These are phyloP conservation scores for Trypanosoma congolense DNA, from an alignment of 208 protist species.

Conservation along the genomic window DNA sequence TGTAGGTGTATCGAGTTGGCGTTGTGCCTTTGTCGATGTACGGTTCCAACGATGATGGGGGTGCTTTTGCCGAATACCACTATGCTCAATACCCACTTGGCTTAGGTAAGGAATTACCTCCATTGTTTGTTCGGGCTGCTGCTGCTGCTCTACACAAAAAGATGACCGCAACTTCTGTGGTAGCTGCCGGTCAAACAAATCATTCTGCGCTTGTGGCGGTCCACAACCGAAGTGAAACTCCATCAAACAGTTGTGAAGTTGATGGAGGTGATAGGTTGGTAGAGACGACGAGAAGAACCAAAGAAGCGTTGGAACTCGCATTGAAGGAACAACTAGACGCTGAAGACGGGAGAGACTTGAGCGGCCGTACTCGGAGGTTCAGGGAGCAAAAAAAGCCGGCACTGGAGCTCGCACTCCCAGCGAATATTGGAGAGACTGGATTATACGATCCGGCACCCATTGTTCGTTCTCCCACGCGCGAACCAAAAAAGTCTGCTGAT, in stretches of 20 bases:
- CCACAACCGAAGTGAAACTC: not conserved
- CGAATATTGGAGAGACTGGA: slow-evolving; percentile 3
- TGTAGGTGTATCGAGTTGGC: slow-evolving; percentile 9
- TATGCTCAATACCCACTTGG: slow-evolving; percentile 63
- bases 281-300: slow-evolving; percentile 34
- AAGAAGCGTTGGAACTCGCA: slow-evolving; percentile 25
- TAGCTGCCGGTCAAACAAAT: not conserved
- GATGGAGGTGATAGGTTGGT: slow-evolving; percentile 14
- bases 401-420: slow-evolving; percentile 23
- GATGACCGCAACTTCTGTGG: not conserved
- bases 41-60: slow-evolving; percentile 34
- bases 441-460: slow-evolving; percentile 40
- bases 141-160: not conserved
- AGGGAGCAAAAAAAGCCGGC: slow-evolving; percentile 2
- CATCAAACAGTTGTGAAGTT: not conserved
- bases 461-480: slow-evolving; percentile 65
- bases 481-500: slow-evolving; percentile 25
- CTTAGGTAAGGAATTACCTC: slow-evolving; percentile 28
- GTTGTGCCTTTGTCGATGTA: not conserved
- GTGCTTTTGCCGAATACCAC: slow-evolving; percentile 56
- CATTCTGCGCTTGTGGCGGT: not conserved
- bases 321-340: slow-evolving; percentile 18
- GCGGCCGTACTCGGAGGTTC: slow-evolving; percentile 18
- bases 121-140: slow-evolving; percentile 3
- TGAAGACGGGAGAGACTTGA: slow-evolving; percentile 26